Evolutionary conservation across 179 eudicot species (phyloP), one percentile per base, ranked within the genome.

Genomic region (Beta corolliflora): DNA sequence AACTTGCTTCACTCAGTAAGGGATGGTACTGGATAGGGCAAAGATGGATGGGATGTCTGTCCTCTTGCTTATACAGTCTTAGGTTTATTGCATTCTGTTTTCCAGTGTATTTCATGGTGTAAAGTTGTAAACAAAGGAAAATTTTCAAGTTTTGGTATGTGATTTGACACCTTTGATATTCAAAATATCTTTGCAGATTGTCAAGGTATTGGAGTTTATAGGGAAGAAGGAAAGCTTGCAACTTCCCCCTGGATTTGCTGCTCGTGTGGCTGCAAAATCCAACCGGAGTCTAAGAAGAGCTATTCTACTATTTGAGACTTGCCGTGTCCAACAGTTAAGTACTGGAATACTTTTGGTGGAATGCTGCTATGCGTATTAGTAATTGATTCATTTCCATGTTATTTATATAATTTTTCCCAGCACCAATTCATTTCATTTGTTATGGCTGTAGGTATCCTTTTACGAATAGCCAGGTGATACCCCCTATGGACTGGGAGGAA

Each of bases 401-500:
- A 23, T 36, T n/a, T 8, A 8, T 21, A 61, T 52, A 14, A 50
- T 44, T n/a, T 19, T 15, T 63, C 25, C 71, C 9, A 44, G 63
- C 71, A 63, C 63, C 59, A 12, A 60, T 52, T 80, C 44, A 36
- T 50, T 82, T 29, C 83, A 23, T 48, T 76, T 73, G 60, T 75
- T 23, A 11, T 81, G 70, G 71, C 66, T 64, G 15, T 81, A 95
- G 99, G 92, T 92, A 94, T 84, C 99, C 99, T 52, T 95, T 94
- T 76, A 88, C 94, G 18, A 77, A 65, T 82, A 87, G 89, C 83
- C 99, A 95, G 88, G 75, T 83, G 11, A 90, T 95, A 86, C 91
- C 98, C 50, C 92, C 94, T 54, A 92, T 95, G 98, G 99, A 95
- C 77, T 95, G 99, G 99, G 99, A 95, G 88, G 93, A 92, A 81